Base-by-base conservation (phyloP, 805 yeast genomes). In the Yarrowia phangngaensis region DNA sequence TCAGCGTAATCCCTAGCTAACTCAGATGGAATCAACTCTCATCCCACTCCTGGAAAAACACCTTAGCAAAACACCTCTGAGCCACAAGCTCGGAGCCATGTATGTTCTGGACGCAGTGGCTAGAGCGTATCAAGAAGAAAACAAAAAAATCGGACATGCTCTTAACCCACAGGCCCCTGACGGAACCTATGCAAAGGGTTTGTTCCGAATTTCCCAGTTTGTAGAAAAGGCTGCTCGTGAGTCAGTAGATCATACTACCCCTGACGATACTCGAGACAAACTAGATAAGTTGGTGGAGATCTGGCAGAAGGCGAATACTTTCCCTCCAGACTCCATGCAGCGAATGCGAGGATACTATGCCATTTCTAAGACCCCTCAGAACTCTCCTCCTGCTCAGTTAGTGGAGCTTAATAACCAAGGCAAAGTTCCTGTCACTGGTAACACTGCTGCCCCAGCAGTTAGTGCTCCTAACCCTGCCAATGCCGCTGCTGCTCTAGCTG, bases 91-190 rank as follows among this genome's bases (percentile, higher is more conserved):
- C 56, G 97, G 97, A 51, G 79, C 87, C 36, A 70, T 92, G 63
- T 92, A 92, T 64, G 89, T 88, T 54, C 79, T 90, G 54, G 98
- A 92, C 66, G 86, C 97, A 19, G 78, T 92, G 55, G 92, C 85
- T 49, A 79, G 97, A 67, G 88, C 82, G 19, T 85, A 76, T 61
- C 77, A 80, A 61, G 95, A 84, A 51, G 82, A 79, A 59, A 83
- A 89, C 50, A 74, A 75, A 56, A 76, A 79, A 55, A 65, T 68
- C 28, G 72, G 71, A 55, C 74, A 78, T 60, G 65, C 66, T 35
- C 69, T 80, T 41, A 65, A 68, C 35, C 61, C 65, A 53, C 60
- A 60, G 32, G 78, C 87, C 15, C 74, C 76, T 7, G 79, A 75
- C 30, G 95, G 94, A 14, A 75, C 92, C 22, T 79, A 71, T 59